Evolutionary conservation across 2,329 filamentous ascomycete genomes (phyloP).

Genomic region (Fusarium siculi): DNA sequence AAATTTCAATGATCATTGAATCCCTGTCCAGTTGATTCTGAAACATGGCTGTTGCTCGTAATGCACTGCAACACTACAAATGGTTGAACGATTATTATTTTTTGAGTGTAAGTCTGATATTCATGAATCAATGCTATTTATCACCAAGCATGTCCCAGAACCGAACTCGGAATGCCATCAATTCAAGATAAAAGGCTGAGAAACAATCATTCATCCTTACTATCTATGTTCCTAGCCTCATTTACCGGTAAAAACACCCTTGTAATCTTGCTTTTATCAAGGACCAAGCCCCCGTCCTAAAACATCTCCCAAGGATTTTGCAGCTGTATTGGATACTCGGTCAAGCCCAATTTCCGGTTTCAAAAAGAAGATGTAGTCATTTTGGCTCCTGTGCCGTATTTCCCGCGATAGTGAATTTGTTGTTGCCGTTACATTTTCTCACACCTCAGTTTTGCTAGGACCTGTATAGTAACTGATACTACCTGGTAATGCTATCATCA

Average conservation of each 20-base stretch:
- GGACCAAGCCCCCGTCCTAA: slow-evolving; percentile 16
- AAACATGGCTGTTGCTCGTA: neutral
- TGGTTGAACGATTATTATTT: neutral
- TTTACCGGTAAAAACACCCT: slow-evolving; percentile 27
- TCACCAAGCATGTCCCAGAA: neutral
- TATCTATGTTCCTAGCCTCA: neutral
- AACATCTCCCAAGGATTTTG: slow-evolving; percentile 20
- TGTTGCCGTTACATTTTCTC: neutral
- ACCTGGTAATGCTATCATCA: slow-evolving; percentile 19
- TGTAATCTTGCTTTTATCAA: slow-evolving; percentile 36
- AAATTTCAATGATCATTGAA: neutral
- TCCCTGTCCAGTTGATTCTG: neutral
- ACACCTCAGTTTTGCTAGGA: neutral
- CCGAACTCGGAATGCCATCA: neutral
- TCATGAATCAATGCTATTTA: neutral
- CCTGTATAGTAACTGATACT: neutral
- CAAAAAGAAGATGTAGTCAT: slow-evolving; percentile 23
- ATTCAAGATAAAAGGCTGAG: neutral
- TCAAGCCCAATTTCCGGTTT: slow-evolving; percentile 27
- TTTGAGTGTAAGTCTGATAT: neutral
- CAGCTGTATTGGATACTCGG: slow-evolving; percentile 6
- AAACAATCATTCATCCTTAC: neutral
- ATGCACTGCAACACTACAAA: neutral
- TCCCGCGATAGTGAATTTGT: neutral
- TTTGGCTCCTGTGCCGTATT: neutral